These are phyloP conservation scores for Xylaria longipes DNA, from an alignment of 495 filamentous ascomycete genomes.

Conservation along the genomic window DNA sequence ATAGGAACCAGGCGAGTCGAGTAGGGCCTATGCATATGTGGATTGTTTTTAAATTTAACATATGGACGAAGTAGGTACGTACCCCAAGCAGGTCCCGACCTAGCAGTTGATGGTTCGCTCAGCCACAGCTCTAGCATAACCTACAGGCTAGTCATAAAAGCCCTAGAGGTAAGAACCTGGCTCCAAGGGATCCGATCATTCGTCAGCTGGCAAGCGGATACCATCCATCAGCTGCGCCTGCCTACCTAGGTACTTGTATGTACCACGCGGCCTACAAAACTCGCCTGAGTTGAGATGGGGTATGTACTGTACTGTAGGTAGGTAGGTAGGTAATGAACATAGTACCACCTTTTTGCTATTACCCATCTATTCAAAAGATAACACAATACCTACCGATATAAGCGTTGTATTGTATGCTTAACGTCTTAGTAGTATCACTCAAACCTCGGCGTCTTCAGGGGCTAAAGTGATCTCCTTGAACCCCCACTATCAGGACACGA, in stretches of 20 bases:
- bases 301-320: too few relatives aligned
- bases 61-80: background rate
- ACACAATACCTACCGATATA: background rate
- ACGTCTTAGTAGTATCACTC: background rate
- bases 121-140: background rate
- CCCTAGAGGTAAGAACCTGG: background rate
- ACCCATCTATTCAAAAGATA: background rate
- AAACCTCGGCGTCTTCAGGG: slow-evolving; percentile 3
- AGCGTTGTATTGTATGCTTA: background rate
- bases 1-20: slow-evolving; percentile 3
- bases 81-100: too few relatives aligned
- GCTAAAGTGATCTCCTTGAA: slow-evolving; percentile 12
- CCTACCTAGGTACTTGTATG: too few relatives aligned
- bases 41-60: background rate
- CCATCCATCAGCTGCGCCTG: slow-evolving; percentile 1
- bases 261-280: slow-evolving; percentile 10
- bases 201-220: background rate
- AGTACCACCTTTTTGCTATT: background rate
- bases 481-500: background rate
- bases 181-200: background rate
- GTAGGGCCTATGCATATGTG: background rate
- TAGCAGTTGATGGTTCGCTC: background rate
- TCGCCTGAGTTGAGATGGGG: background rate
- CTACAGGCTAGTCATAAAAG: background rate
- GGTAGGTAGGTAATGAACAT: background rate